Evolutionary conservation across 2,329 filamentous ascomycete genomes (phyloP), one percentile per base, ranked within the genome.

Genomic region (Diaporthe nobilis): DNA sequence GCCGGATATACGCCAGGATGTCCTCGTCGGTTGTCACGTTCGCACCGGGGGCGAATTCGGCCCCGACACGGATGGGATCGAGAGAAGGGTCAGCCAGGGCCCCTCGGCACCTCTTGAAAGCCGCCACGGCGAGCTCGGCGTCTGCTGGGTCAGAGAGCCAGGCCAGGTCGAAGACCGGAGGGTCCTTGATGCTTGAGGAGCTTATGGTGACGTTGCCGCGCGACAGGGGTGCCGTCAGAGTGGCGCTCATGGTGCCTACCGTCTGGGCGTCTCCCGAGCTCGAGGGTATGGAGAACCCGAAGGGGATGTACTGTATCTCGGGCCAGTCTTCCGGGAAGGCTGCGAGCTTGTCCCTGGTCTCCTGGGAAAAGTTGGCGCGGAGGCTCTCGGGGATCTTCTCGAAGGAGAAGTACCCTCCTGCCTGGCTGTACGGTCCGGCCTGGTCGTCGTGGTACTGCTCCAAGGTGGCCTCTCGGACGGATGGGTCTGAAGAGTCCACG

Each of bases 111-210:
- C 86, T 84, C 57, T 80, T 83, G 71, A 84, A 84, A 1, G 82
- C 81, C 2, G 83, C 83, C n/a, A 88, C 75, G 3, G 84, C 83
- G 2, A 88, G 76, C n/a, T 86, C 83, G 28, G 81, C 77, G 68
- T 88, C 87, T 0, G 82, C 79, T 4, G 82, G 81, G 5, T 83
- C 81, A 5, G 79, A 78, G 1, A 88, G 79, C 82, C 83, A 88
- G 70, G 84, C 85, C 1, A 84, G 83, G 72, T 85, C 81, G 47
- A 87, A 83, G 12, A 85, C 78, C 0, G 87, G 87, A 1, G 80
- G 79, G 47, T 83, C 84, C 0, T 74, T 71, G 10, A 81, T 83
- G 72, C 81, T 78, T 9, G 79, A 44, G 1, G 82, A 84, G 2
- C 63, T 63, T 9, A 88, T 81, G 0, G 82, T 83, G 13, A 87